phyloP scores from a whole-genome alignment of 768 basidiomycete species.

The Chiua virens region DNA sequence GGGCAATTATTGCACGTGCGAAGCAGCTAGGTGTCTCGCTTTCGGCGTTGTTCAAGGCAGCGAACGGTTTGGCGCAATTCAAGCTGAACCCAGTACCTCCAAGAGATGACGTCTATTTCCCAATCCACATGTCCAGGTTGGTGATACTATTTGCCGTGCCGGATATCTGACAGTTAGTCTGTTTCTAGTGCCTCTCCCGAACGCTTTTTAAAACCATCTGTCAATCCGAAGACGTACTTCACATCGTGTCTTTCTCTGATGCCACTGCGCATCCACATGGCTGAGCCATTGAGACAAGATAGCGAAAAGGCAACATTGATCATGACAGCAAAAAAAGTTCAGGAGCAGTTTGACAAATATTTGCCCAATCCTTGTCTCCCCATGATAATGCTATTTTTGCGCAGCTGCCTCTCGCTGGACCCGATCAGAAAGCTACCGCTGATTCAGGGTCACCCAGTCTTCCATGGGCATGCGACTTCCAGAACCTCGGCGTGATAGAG shows the following conservation, averaged over 20 bases:
- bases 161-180: constrained; percentile 13
- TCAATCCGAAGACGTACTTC: constrained; percentile 11
- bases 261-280: no score
- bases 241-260: no score
- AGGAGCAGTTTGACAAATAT: constrained; percentile 12
- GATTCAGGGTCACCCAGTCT: background rate
- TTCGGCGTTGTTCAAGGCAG: constrained; percentile 21
- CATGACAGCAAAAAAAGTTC: constrained; percentile 10
- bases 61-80: constrained; percentile 19
- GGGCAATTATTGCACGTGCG: constrained; percentile 7
- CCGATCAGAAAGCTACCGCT: background rate
- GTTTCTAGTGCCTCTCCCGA: constrained; percentile 1
- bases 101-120: constrained; percentile 14
- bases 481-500: constrained; percentile 15
- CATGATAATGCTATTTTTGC: background rate
- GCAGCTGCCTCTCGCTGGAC: background rate
- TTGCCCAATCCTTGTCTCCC: constrained; percentile 15
- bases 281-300: background rate
- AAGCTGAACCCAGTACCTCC: constrained; percentile 19
- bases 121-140: constrained; percentile 9
- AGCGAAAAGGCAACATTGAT: constrained; percentile 11
- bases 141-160: background rate
- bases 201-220: no score
- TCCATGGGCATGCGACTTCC: constrained; percentile 11
- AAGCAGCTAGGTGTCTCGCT: constrained; percentile 13